Conservation (phyloP, 2,329 filamentous ascomycete genomes). For the Nothophoma quercina region DNA sequence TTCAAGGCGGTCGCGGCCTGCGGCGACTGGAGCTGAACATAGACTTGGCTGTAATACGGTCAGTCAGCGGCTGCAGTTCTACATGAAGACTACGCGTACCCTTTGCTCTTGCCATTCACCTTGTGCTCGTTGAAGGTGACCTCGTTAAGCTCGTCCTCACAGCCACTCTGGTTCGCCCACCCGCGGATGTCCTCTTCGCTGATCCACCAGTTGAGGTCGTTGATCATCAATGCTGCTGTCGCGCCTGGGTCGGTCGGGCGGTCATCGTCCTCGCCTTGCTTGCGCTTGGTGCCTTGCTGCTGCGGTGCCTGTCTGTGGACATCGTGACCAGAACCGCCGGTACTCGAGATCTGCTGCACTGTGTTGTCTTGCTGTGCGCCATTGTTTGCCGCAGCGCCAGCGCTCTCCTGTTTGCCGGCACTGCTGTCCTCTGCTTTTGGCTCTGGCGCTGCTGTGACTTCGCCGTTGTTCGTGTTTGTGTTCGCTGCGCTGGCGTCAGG, state of each 20-base stretch:
- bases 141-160: constrained; percentile 86
- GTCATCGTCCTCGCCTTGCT: constrained; percentile 62
- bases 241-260: constrained; percentile 66
- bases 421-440: constrained; percentile 19
- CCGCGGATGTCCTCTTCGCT: constrained; percentile 88
- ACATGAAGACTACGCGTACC: constrained; percentile 65
- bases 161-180: constrained; percentile 80
- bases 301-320: constrained; percentile 55
- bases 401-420: constrained; percentile 30
- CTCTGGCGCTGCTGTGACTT: constrained; percentile 22
- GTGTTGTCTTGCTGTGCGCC: constrained; percentile 38
- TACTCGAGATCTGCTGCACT: constrained; percentile 55
- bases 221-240: constrained; percentile 79
- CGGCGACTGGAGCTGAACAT: constrained; percentile 81
- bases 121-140: constrained; percentile 98
- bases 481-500: constrained; percentile 32
- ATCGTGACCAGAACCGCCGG: constrained; percentile 48
- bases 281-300: constrained; percentile 68
- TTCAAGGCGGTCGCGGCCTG: constrained; percentile 89
- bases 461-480: constrained; percentile 42
- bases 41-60: constrained; percentile 67
- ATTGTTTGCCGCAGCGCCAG: constrained; percentile 30
- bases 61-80: constrained; percentile 3
- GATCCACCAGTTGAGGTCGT: constrained; percentile 95
- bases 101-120: constrained; percentile 98